phyloP scores from a whole-genome alignment of 2,329 filamentous ascomycete species.

The Annulohypoxylon truncatum region DNA sequence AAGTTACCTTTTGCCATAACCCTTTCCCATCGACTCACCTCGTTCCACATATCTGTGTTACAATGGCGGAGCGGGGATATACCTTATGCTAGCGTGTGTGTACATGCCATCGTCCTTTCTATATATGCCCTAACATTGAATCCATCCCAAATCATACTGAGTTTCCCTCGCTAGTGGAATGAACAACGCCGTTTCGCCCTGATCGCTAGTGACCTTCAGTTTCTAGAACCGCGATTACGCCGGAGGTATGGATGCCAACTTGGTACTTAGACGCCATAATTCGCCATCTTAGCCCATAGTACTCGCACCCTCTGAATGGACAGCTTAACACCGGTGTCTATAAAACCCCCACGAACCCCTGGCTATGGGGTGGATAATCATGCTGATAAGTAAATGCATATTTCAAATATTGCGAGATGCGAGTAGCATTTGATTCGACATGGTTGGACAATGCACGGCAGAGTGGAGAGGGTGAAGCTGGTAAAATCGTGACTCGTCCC shows the following conservation, averaged over 20 bases:
- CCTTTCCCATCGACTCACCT: background rate
- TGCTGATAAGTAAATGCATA: background rate
- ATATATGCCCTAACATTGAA: background rate
- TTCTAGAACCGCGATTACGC: background rate
- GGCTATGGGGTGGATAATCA: background rate
- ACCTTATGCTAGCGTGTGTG: background rate
- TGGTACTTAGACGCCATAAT: background rate
- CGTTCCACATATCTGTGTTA: background rate
- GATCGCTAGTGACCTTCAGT: background rate
- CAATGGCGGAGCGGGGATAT: background rate
- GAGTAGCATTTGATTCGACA: constrained; percentile 13
- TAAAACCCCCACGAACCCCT: background rate
- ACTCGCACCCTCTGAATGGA: background rate
- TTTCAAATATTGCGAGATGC: background rate
- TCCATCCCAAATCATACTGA: too few relatives aligned
- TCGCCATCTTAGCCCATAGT: background rate
- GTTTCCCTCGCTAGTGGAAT: background rate
- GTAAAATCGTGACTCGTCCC: background rate
- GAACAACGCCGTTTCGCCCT: background rate
- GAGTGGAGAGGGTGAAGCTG: background rate
- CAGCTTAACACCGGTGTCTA: background rate
- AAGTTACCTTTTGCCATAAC: background rate
- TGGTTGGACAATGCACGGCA: constrained; percentile 3
- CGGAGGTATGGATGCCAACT: too few relatives aligned
- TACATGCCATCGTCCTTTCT: background rate